Evolutionary conservation across 257 asterid species (phyloP).

Genomic region (Osmanthus fragrans): DNA sequence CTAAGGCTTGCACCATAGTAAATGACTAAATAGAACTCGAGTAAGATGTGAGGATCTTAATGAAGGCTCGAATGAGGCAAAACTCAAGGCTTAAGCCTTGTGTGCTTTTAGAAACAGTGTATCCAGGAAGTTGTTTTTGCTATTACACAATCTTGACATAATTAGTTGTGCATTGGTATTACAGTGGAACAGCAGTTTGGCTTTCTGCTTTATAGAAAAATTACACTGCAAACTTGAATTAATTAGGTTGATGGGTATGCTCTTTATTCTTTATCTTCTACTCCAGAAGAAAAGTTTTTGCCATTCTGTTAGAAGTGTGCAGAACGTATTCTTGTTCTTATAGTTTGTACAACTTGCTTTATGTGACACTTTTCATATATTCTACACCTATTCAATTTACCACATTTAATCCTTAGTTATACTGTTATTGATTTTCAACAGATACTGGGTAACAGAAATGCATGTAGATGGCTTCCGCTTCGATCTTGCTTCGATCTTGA

Average conservation of each 20-base stretch:
- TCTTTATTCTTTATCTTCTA: not conserved
- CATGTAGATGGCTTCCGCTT: constrained; percentile 97
- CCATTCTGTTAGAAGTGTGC: constrained; percentile 13
- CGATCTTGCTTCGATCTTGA: constrained; percentile 95
- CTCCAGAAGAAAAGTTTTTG: not conserved
- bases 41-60: not conserved
- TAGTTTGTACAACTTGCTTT: not conserved
- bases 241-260: not conserved
- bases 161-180: not conserved
- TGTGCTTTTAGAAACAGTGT: not conserved
- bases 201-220: not conserved
- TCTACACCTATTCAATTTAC: constrained; percentile 21
- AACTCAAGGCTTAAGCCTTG: not conserved
- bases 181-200: not conserved
- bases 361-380: constrained; percentile 15
- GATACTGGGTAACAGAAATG: constrained; percentile 97
- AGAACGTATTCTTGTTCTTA: not conserved
- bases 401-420: constrained; percentile 38
- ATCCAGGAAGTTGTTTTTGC: constrained; percentile 10
- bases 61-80: not conserved
- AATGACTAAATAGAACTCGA: not conserved
- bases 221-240: not conserved
- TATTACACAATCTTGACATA: constrained; percentile 18
- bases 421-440: constrained; percentile 49
- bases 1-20: not conserved